These are phyloP conservation scores for Scheffersomyces quercinus DNA, from an alignment of 1,139 yeast species.

Conservation along the genomic window DNA sequence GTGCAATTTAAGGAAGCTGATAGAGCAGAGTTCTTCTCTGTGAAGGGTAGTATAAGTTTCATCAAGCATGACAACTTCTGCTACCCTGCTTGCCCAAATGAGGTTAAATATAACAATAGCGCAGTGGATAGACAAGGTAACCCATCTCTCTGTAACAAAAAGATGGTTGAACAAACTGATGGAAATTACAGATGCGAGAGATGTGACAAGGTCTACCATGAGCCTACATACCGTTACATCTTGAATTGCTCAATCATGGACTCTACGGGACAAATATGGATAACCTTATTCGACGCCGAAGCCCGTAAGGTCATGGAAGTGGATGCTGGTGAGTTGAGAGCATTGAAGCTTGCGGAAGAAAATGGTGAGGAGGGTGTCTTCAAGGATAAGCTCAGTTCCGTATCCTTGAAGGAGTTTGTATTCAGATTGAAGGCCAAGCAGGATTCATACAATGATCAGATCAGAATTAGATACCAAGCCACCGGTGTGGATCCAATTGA, in stretches of 20 bases:
- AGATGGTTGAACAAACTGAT: slow-evolving; percentile 71
- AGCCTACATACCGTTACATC: slow-evolving; percentile 79
- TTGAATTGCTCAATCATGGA: slow-evolving; percentile 74
- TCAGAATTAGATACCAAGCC: slow-evolving; percentile 74
- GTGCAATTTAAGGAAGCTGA: slow-evolving; percentile 62
- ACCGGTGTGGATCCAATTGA: slow-evolving; percentile 57
- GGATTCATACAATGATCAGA: slow-evolving; percentile 79
- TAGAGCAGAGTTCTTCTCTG: slow-evolving; percentile 73
- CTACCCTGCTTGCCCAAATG: slow-evolving; percentile 86
- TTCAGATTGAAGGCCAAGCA: slow-evolving; percentile 81
- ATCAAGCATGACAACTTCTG: slow-evolving; percentile 74
- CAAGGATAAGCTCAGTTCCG: slow-evolving; percentile 47
- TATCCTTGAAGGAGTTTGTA: slow-evolving; percentile 66
- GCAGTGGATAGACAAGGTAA: slow-evolving; percentile 9
- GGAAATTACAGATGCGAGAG: slow-evolving; percentile 84
- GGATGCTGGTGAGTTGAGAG: slow-evolving; percentile 66
- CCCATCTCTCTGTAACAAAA: slow-evolving; percentile 67
- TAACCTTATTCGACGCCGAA: slow-evolving; percentile 83
- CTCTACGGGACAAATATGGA: slow-evolving; percentile 81
- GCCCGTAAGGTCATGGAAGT: slow-evolving; percentile 69
- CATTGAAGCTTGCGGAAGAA: slow-evolving; percentile 43
- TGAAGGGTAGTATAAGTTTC: slow-evolving; percentile 73
- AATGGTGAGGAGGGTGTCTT: slow-evolving; percentile 46
- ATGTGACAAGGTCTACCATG: slow-evolving; percentile 68
- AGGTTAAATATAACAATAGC: slow-evolving; percentile 22